Percentiles rank a stretch among this genome's conserved stretches.
Conservation (phyloP, 176 grass and related monocot species). For the Carex pumila region DNA sequence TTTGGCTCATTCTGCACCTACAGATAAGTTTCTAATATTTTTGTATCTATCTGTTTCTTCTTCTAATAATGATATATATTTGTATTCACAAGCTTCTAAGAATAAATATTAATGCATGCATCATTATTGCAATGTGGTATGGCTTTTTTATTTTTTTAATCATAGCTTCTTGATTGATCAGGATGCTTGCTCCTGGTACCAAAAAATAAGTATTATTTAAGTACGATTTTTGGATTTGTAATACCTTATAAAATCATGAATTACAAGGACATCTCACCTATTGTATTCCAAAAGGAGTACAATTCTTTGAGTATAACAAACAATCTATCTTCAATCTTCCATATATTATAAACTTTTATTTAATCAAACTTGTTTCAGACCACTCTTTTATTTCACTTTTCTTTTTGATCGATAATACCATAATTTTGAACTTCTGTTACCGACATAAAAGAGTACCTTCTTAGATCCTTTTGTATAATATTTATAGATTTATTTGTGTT, state of each 20-base stretch:
- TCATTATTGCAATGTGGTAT: background rate
- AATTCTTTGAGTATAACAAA: background rate
- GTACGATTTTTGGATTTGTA: background rate
- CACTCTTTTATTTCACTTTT: too few relatives aligned
- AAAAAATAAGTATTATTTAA: background rate
- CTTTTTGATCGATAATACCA: too few relatives aligned
- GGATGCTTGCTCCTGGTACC: background rate
- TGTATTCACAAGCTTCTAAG: background rate
- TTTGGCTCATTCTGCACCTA: background rate
- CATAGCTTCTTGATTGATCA: background rate
- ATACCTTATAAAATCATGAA: background rate
- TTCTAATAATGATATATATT: background rate
- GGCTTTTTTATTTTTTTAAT: background rate
- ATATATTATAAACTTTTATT: too few relatives aligned
- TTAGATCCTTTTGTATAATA: too few relatives aligned
- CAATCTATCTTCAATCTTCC: background rate
- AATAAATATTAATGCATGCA: background rate
- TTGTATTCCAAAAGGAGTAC: background rate
- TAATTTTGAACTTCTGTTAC: too few relatives aligned
- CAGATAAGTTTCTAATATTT: background rate
- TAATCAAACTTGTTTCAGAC: too few relatives aligned
- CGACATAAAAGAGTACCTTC: too few relatives aligned
- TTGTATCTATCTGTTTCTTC: background rate
- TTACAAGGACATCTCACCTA: background rate
- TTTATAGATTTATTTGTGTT: too few relatives aligned